phyloP scores from a whole-genome alignment of 805 yeast genomes.

The Lipomyces oligophaga region DNA sequence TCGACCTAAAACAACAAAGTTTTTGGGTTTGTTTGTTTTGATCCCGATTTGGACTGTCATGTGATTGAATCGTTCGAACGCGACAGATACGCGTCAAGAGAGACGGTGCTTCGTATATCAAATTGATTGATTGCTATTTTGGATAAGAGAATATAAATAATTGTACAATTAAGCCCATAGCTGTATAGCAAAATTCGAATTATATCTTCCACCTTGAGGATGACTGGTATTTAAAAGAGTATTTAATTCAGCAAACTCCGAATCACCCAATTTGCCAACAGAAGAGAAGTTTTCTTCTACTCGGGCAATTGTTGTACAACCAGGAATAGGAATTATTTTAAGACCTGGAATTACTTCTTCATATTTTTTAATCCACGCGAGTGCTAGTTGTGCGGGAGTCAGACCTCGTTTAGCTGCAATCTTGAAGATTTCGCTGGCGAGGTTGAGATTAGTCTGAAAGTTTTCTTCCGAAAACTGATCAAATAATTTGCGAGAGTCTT shows the following conservation, averaged over 20 bases:
- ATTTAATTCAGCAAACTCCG: slow-evolving; percentile 54
- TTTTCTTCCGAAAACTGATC: slow-evolving; percentile 62
- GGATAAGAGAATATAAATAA: too few relatives aligned
- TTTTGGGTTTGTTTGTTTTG: too few relatives aligned
- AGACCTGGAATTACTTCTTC: slow-evolving; percentile 43
- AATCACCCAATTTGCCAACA: slow-evolving; percentile 46
- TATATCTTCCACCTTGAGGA: slow-evolving; percentile 58
- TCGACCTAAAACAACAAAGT: too few relatives aligned
- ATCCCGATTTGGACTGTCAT: too few relatives aligned
- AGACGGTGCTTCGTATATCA: too few relatives aligned
- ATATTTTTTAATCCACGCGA: slow-evolving; percentile 59
- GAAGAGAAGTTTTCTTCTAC: slow-evolving; percentile 55
- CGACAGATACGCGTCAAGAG: too few relatives aligned
- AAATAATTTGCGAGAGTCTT: slow-evolving; percentile 50
- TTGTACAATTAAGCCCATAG: slow-evolving; percentile 20
- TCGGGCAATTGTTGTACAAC: slow-evolving; percentile 58
- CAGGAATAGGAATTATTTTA: slow-evolving; percentile 72
- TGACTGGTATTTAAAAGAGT: slow-evolving; percentile 43
- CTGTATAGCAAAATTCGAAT: slow-evolving; percentile 30
- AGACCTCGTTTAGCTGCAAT: slow-evolving; percentile 46
- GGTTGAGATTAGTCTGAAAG: slow-evolving; percentile 47
- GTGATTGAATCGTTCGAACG: too few relatives aligned
- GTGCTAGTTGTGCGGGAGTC: slow-evolving; percentile 63
- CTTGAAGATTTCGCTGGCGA: slow-evolving; percentile 49
- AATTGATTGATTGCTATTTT: too few relatives aligned